These are phyloP conservation scores for Cyclotella kingstonii DNA, from an alignment of 108 stramenopile species.

Conservation along the genomic window DNA sequence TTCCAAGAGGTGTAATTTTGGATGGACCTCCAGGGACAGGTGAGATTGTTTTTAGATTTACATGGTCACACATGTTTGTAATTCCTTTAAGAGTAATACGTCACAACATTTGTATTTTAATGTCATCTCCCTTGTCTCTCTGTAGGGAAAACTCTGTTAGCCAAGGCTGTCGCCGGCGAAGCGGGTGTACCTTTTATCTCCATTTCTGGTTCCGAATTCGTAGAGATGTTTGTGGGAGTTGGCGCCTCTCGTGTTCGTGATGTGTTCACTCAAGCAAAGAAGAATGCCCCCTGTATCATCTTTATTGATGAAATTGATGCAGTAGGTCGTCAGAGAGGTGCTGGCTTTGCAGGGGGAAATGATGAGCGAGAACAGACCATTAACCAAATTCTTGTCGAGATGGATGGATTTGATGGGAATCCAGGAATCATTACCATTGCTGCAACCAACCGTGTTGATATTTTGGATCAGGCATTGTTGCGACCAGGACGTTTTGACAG, in stretches of 20 bases:
- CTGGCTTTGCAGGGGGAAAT: conserved; percentile 90
- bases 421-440: conserved; percentile 96
- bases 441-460: conserved; percentile 96
- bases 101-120: background rate
- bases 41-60: conserved; percentile 24
- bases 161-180: conserved; percentile 98
- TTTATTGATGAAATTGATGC: conserved; percentile 99
- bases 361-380: conserved; percentile 96
- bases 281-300: conserved; percentile 93
- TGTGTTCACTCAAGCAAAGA: conserved; percentile 89
- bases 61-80: background rate
- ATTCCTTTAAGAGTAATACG: background rate
- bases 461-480: conserved; percentile 91
- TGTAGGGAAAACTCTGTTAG: conserved; percentile 97
- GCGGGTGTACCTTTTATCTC: conserved; percentile 95
- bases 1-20: conserved; percentile 80
- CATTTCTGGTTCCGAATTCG: conserved; percentile 92
- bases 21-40: conserved; percentile 86
- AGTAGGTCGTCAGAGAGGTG: conserved; percentile 89
- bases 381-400: conserved; percentile 98
- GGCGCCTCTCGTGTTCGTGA: conserved; percentile 95
- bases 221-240: conserved; percentile 93
- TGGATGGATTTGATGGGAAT: conserved; percentile 97
- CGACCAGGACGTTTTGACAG: conserved; percentile 99
- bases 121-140: conserved; percentile 48